Conservation (phyloP, 306 rosid species). For the Phaseolus lunatus region DNA sequence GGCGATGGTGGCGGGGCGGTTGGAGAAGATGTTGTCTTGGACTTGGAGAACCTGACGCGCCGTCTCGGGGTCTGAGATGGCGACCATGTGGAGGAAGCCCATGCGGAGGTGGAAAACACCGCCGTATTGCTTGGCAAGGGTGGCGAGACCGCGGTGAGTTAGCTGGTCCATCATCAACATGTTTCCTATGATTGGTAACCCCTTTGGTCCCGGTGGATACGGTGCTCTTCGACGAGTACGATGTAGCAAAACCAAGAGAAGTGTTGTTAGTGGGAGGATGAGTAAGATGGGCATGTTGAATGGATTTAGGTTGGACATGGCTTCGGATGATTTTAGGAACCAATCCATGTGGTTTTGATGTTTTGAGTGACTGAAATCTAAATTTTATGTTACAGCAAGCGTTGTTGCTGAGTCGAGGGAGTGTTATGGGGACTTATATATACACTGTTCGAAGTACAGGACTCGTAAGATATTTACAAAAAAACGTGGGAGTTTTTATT, state of each 20-base stretch:
- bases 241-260: constrained; percentile 44
- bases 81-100: constrained; percentile 82
- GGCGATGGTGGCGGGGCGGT: constrained; percentile 86
- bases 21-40: constrained; percentile 79
- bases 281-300: constrained; percentile 33
- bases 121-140: constrained; percentile 67
- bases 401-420: constrained; percentile 48
- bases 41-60: constrained; percentile 87
- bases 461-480: background rate
- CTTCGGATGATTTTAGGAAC: background rate
- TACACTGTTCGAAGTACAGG: background rate
- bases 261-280: constrained; percentile 41
- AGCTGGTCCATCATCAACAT: constrained; percentile 79
- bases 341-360: background rate
- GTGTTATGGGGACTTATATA: constrained; percentile 44
- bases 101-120: constrained; percentile 79
- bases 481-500: too few species aligned
- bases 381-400: too few species aligned
- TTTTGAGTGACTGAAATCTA: too few species aligned
- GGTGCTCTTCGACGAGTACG: constrained; percentile 46
- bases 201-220: constrained; percentile 86
- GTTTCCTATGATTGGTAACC: constrained; percentile 80
- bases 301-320: constrained; percentile 46
- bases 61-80: constrained; percentile 59
- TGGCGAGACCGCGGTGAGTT: constrained; percentile 83